Base-by-base conservation (phyloP, 768 basidiomycete species). In the Epithele typhae region DNA sequence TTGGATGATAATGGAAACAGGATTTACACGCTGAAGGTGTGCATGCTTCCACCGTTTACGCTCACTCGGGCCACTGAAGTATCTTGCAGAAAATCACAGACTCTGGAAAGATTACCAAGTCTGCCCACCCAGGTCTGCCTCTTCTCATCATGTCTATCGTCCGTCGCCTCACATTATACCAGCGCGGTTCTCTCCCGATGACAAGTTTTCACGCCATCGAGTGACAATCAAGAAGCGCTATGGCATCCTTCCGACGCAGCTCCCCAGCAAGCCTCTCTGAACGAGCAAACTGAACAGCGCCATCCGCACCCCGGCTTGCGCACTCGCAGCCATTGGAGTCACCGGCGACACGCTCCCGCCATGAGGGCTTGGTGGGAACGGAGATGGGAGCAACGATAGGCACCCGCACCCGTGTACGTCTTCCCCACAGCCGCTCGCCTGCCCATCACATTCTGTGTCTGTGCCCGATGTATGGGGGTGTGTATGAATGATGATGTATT, bases 101-200 rank as follows among this genome's bases (percentile, higher is more conserved):
- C 35, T 70, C 69, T 25, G 92, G 92, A 32, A 83, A 81, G 68
- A 78, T 91, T 54, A 92, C 95, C 21, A 95, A 93, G 68, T 95
- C 92, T 46, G 96, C 95, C 11, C 95, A 98, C 67, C 95, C 96
- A 68, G 94, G 94, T 96, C 64, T 49, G 78, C 63, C 19, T 19
- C 17, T 27, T 19, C 43, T 22, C 19, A 18, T 30, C 38, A 6
- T 22, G 33, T 22, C 33, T 22, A 30, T 37, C 39, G 17, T 45
- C 17, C 18, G 17, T 5, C 41, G n/a, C 33, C 40, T 47, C 48
- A 45, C 37, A 44, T 17, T 14, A 17, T 36, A 34, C 42, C 48
- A 96, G 95, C 95, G 14, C 92, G 96, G 33, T 98, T 98, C 70
- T 97, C 95, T 12, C 95, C 95, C 10, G 96, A 99, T 66, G 95